Base-by-base conservation (phyloP, 805 yeast species). In the Ogataea corticis region DNA sequence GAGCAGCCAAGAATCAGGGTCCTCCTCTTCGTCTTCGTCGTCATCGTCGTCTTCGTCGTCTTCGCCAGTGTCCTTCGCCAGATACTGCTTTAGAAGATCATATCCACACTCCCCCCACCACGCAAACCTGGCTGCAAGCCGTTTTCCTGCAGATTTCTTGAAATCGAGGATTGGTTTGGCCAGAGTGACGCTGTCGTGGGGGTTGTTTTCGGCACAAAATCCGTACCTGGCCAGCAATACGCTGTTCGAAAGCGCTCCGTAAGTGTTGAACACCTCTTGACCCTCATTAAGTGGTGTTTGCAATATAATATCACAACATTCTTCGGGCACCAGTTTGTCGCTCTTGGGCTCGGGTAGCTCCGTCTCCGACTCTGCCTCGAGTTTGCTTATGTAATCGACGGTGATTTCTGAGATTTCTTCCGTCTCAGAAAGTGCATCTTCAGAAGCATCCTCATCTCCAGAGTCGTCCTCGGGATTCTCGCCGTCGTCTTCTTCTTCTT, bases 201-300 rank as follows among this genome's bases (percentile, higher is more conserved):
- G 67, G 51, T 82, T 79, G n/a, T 68, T 67, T 40, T 71, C 67
- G 30, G 76, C 69, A 9, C 83, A 77, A 61, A 91, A 90, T 1
- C 97, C 97, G 61, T 90, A 91, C 45, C 87, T 75, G 12, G 90
- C 79, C 12, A 90, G 62, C 33, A 91, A 66, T 30, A 78, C 74
- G 0, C 85, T 71, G 54, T 87, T 88, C 13, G 83, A 66, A 32
- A 84, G 70, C 21, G 82, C 84, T 0, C 97, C 97, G 56, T 90
- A 91, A 0, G 94, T 82, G 65, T 88, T 90, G 70, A 82, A 87
- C 12, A 92, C 58, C 58, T 92, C 97, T 11, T 70, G 62, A 7
- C 80, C 79, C 28, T 66, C 59, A 1, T 56, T 41, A 0, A 87
- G 77, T 1, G 65, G 58, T 12, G 59, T 61, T 15, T 71, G 68